Percentiles rank a stretch among this genome's conserved stretches.
Conservation (phyloP, 257 asterid species). For the Anisodus tanguticus region DNA sequence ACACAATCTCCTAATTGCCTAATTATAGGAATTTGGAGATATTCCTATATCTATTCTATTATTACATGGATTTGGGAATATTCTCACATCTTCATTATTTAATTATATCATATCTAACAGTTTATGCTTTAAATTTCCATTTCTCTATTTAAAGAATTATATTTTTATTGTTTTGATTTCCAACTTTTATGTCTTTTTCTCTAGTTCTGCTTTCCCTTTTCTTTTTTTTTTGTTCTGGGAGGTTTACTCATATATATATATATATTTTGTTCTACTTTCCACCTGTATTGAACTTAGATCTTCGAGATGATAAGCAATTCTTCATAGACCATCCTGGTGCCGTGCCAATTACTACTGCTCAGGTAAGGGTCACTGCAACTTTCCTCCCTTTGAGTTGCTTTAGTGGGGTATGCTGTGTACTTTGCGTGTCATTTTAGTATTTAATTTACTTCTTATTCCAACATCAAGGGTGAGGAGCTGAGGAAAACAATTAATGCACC, state of each 20-base stretch:
- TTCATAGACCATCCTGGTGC: slow-evolving; percentile 55
- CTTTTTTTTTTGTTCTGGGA: neutral
- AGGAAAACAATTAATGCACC: slow-evolving; percentile 38
- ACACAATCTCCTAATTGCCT: too few species aligned
- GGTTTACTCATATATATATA: slow-evolving; percentile 3
- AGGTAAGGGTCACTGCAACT: slow-evolving; percentile 35
- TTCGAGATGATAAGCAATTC: slow-evolving; percentile 53
- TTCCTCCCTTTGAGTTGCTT: neutral
- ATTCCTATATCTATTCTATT: too few species aligned
- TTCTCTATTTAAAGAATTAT: neutral
- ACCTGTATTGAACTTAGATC: slow-evolving; percentile 39
- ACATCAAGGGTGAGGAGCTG: slow-evolving; percentile 42
- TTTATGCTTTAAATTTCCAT: neutral
- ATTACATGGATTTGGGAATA: too few species aligned
- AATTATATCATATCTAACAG: too few species aligned
- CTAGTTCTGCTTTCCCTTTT: neutral
- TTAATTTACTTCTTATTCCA: neutral
- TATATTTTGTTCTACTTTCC: slow-evolving; percentile 14
- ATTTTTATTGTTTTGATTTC: neutral
- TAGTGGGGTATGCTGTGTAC: neutral
- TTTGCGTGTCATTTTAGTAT: neutral
- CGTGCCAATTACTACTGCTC: slow-evolving; percentile 51
- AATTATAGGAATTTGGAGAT: too few species aligned
- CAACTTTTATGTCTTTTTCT: neutral
- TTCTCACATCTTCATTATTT: too few species aligned